These are phyloP conservation scores for Fonsecaea multimorphosa DNA, from an alignment of 2,329 filamentous ascomycete species.

Conservation along the genomic window DNA sequence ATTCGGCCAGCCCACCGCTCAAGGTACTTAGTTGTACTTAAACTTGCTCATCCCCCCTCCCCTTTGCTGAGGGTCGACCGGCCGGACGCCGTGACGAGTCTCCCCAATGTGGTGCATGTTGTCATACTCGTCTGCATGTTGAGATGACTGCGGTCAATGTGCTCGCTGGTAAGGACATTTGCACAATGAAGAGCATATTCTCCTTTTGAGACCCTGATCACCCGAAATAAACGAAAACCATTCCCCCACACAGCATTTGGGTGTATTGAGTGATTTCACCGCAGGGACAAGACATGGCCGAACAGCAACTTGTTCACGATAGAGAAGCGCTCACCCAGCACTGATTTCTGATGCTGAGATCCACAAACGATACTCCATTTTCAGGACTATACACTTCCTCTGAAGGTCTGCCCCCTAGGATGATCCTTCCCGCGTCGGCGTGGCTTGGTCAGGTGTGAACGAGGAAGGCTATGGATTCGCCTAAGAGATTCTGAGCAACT, in stretches of 20 bases:
- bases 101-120: not conserved
- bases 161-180: not conserved
- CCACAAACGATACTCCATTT: no score
- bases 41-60: constrained; percentile 17
- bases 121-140: not conserved
- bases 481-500: not conserved
- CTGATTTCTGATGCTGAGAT: no score
- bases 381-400: not conserved
- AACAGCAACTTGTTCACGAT: not conserved
- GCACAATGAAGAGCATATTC: not conserved
- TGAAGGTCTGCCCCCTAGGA: not conserved
- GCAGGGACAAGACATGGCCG: not conserved
- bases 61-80: not conserved
- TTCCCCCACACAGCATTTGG: not conserved
- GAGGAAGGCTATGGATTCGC: no score
- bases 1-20: no score
- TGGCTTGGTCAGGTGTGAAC: not conserved
- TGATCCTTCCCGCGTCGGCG: not conserved
- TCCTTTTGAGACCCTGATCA: not conserved
- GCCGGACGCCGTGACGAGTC: not conserved
- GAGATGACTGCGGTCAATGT: not conserved
- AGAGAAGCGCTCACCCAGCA: not conserved
- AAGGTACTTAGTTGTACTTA: no score
- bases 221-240: no score
- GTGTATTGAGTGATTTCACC: not conserved